Evolutionary conservation across 371 early-diverging fungal species (phyloP), one percentile per base, ranked within the genome.

Genomic region (Mortierella polycephala): DNA sequence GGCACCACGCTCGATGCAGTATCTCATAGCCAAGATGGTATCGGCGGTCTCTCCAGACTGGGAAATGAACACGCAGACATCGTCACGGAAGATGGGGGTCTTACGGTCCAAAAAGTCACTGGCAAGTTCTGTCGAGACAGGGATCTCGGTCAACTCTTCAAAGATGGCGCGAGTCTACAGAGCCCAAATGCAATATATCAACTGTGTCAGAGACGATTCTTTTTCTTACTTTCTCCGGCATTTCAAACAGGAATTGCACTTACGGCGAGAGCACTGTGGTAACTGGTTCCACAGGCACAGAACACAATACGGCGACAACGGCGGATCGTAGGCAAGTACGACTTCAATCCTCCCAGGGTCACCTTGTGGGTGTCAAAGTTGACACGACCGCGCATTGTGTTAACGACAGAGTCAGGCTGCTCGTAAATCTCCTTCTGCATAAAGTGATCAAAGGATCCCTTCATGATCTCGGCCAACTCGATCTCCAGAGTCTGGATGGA

Each of bases 361-460:
- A 99, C 95, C 71, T 87, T 90, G 84, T 91, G 88, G 82, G 87
- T 90, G 65, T 96, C 95, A 88, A 98, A 99, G 91, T 99, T 96
- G 75, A 99, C 95, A 83, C 99, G 95, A 51, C 99, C 99, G 83
- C 99, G 91, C 96, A 99, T 99, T 66, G 99, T 99, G 92, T 99
- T 99, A 62, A 98, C 96, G 39, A 99, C 97, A 1, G 97, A 96
- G 80, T 99, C 99, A 64, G 97, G 96, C 87, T 99, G 99, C 85
- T 99, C 99, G 81, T 93, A 98, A 69, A 99, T 99, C 86, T 99
- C 99, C 90, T 99, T 99, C 81, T 96, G 93, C 99, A 99, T 99
- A 83, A 98, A 99, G 88, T 98, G 99, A 64, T 95, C 94, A 75
- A 97, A 99, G 57, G 88, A 88, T 54, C 98, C 99, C 91, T 99